Evolutionary conservation across 2,329 filamentous ascomycete genomes (phyloP), one percentile per base, ranked within the genome.

Genomic region (Pseudocercospora ulei): DNA sequence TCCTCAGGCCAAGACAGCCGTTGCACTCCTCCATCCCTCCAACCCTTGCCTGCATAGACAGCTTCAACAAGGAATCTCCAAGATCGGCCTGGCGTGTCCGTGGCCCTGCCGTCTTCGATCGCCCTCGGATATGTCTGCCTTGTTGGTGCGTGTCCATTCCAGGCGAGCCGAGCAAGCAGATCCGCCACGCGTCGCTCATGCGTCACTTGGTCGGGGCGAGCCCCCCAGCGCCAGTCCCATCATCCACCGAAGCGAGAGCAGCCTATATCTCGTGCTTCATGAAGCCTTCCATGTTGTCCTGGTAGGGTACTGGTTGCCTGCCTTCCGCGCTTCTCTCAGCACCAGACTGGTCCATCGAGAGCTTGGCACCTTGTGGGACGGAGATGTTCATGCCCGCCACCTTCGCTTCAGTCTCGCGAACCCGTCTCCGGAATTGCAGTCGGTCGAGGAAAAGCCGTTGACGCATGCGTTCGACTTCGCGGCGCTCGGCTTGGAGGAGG

Each of bases 401-500:
- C 38, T 52, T 51, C 12, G 85, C 80, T 63, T 95, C 84, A 0
- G 86, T 80, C 46, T 87, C 82, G 38, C 78, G 75, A 16, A 95
- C 82, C 37, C 87, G 76, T 62, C 82, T 81, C 68, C 90, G 86
- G 67, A 96, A 94, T 2, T 82, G 75, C 35, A 98, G 70, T 14
- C 90, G 77, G 61, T 98, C 90, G 23, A 96, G 69, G 69, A 96
- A 94, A 11, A 98, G 73, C 61, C 95, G 83, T 61, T 96, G 87
- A 18, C 88, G 78, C 25, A 83, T 84, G 41, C 87, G 77, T 63
- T 98, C 90, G 13, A 98, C 71, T 62, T 98, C 90, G 44, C 87
- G 76, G 43, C 88, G 80, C 66, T 98, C 90, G 4, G 87, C 85
- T 54, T 92, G 82, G 35, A 98, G 71, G 28, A 95, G 80, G 11